phyloP scores from a whole-genome alignment of 495 filamentous ascomycete genomes.

The Evansstolkia leycettana region DNA sequence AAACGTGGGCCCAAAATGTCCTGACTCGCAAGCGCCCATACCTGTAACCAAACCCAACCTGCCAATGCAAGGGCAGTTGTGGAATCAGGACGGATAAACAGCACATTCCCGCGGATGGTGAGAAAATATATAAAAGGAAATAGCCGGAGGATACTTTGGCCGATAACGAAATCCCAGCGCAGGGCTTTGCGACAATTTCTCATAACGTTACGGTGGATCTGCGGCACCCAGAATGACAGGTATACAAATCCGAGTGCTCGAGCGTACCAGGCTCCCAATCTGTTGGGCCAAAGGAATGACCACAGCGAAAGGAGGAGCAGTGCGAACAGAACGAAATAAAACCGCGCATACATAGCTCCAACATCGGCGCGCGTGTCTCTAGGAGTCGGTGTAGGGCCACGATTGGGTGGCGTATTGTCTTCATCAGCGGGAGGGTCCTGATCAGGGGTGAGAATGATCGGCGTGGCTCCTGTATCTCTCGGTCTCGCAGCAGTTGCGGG shows the following conservation, averaged over 20 bases:
- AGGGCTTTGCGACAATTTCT: slow-evolving; percentile 85
- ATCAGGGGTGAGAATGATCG: slow-evolving; percentile 73
- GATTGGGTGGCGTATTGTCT: slow-evolving; percentile 16
- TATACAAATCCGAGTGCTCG: slow-evolving; percentile 57
- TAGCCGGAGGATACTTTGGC: slow-evolving; percentile 65
- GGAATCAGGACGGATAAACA: slow-evolving; percentile 62
- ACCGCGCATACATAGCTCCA: slow-evolving; percentile 65
- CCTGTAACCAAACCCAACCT: slow-evolving; percentile 89
- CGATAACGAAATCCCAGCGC: slow-evolving; percentile 76
- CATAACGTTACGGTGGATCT: slow-evolving; percentile 80
- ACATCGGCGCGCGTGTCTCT: slow-evolving; percentile 42
- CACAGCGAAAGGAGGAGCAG: slow-evolving; percentile 65
- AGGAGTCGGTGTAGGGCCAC: slow-evolving; percentile 15
- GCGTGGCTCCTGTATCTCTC: slow-evolving; percentile 37
- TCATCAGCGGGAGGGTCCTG: slow-evolving; percentile 49
- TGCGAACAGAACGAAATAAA: slow-evolving; percentile 58
- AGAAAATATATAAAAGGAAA: slow-evolving; percentile 77
- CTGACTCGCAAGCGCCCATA: slow-evolving; percentile 64
- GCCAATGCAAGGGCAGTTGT: slow-evolving; percentile 47
- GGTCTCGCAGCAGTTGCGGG: slow-evolving; percentile 46
- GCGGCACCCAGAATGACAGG: slow-evolving; percentile 82
- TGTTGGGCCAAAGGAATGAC: slow-evolving; percentile 59
- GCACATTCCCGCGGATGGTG: slow-evolving; percentile 56
- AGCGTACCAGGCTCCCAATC: slow-evolving; percentile 57
- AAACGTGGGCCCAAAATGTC: slow-evolving; percentile 79